These are phyloP conservation scores for Aspergillus leporis DNA, from an alignment of 495 filamentous ascomycete genomes.

Conservation along the genomic window DNA sequence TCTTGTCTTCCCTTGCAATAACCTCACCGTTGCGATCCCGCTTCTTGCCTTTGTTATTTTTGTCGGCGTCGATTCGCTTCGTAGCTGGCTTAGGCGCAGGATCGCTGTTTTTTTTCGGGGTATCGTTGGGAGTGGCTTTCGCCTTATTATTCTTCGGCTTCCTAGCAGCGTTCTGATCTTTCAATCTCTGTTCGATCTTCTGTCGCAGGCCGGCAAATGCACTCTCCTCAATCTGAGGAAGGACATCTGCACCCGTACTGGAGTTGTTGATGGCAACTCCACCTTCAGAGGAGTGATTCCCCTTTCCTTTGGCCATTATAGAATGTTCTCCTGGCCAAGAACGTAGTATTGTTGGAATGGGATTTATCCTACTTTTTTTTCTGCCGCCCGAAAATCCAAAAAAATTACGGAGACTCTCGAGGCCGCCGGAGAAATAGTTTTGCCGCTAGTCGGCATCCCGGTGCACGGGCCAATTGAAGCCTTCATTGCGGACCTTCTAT, in stretches of 20 bases:
- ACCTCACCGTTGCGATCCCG: slow-evolving; percentile 53
- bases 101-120: slow-evolving; percentile 32
- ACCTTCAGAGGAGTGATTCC: slow-evolving; percentile 37
- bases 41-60: slow-evolving; percentile 49
- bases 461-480: slow-evolving; percentile 18
- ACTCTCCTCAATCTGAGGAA: slow-evolving; percentile 57
- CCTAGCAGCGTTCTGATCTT: slow-evolving; percentile 46
- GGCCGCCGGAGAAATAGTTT: slow-evolving; percentile 34
- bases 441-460: slow-evolving; percentile 18
- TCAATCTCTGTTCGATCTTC: slow-evolving; percentile 60
- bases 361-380: slow-evolving; percentile 26
- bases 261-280: slow-evolving; percentile 21
- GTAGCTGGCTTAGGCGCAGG: slow-evolving; percentile 26
- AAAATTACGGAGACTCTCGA: slow-evolving; percentile 13
- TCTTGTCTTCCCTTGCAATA: slow-evolving; percentile 38
- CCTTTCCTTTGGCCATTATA: slow-evolving; percentile 43
- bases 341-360: slow-evolving; percentile 12
- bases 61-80: slow-evolving; percentile 35
- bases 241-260: slow-evolving; percentile 24
- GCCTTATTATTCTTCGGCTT: slow-evolving; percentile 44
- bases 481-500: slow-evolving; percentile 7
- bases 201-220: slow-evolving; percentile 63
- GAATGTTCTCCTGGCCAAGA: slow-evolving; percentile 19
- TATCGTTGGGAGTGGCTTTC: slow-evolving; percentile 22
- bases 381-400: slow-evolving; percentile 28